Conservation (phyloP, 345 rosid species). For the Arabidopsis suecica region DNA sequence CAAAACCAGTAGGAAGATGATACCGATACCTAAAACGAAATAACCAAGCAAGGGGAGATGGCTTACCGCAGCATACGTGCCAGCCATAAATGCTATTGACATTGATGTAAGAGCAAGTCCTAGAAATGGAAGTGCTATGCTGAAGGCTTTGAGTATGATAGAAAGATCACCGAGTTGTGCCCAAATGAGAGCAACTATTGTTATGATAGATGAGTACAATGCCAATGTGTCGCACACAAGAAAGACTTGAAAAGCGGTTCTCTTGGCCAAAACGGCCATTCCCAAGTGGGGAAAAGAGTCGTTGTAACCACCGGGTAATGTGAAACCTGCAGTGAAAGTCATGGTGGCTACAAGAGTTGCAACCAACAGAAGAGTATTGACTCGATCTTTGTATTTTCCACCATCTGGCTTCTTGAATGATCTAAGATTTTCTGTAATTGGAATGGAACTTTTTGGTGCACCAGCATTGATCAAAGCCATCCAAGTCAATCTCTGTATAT, state of each 20-base stretch:
- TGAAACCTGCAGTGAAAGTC: neutral
- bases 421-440: neutral
- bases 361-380: neutral
- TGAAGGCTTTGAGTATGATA: slow-evolving; percentile 25
- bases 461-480: neutral
- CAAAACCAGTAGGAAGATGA: too few species aligned
- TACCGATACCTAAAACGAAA: too few species aligned
- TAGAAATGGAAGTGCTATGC: slow-evolving; percentile 13
- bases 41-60: slow-evolving; percentile 24
- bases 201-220: slow-evolving; percentile 16
- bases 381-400: neutral
- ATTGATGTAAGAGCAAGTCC: slow-evolving; percentile 25
- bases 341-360: neutral
- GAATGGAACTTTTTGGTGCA: neutral
- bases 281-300: too few species aligned
- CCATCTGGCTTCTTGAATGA: neutral
- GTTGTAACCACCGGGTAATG: neutral
- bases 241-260: neutral
- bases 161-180: neutral
- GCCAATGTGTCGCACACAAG: slow-evolving; percentile 14
- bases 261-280: too few species aligned
- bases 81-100: slow-evolving; percentile 36
- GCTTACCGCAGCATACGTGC: slow-evolving; percentile 23
- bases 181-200: slow-evolving; percentile 10
- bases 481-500: slow-evolving; percentile 19